These are phyloP conservation scores for Blastobotrys capitulatus DNA, from an alignment of 1,139 yeast genomes.

Conservation along the genomic window DNA sequence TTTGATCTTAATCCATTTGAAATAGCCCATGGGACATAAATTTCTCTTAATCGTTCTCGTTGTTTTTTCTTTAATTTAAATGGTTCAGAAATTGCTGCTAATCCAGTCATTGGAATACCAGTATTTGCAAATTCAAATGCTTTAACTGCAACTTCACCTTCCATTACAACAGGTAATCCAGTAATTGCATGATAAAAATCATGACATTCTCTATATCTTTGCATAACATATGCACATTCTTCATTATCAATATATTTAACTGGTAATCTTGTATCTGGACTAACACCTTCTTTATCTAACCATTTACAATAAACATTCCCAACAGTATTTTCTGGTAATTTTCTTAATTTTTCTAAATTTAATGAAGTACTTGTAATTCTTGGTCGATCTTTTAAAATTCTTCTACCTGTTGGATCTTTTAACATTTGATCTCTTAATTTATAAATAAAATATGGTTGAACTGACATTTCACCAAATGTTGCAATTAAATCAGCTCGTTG, in stretches of 20 bases:
- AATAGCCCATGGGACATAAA: constrained; percentile 89
- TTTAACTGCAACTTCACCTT: constrained; percentile 92
- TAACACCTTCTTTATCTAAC: constrained; percentile 82
- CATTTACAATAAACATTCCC: constrained; percentile 77
- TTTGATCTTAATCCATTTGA: constrained; percentile 66
- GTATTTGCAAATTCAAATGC: constrained; percentile 88
- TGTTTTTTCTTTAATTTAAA: constrained; percentile 56
- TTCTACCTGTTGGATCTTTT: constrained; percentile 66
- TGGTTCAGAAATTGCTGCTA: constrained; percentile 87
- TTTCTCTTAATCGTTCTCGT: constrained; percentile 42
- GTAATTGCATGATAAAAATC: constrained; percentile 94
- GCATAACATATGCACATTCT: constrained; percentile 85
- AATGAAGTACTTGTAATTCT: constrained; percentile 71
- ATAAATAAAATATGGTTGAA: constrained; percentile 60
- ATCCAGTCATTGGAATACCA: constrained; percentile 93
- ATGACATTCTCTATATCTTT: constrained; percentile 92
- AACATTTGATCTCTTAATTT: constrained; percentile 69
- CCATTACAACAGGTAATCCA: constrained; percentile 84
- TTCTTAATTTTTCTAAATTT: constrained; percentile 54
- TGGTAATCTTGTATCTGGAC: constrained; percentile 89
- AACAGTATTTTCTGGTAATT: constrained; percentile 63
- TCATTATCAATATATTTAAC: constrained; percentile 86
- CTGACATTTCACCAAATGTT: constrained; percentile 93
- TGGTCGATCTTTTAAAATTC: constrained; percentile 73
- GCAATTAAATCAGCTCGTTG: constrained; percentile 68